Base-by-base conservation (phyloP, 1,284 basidiomycete genomes). In the Sphagnurus paluster region DNA sequence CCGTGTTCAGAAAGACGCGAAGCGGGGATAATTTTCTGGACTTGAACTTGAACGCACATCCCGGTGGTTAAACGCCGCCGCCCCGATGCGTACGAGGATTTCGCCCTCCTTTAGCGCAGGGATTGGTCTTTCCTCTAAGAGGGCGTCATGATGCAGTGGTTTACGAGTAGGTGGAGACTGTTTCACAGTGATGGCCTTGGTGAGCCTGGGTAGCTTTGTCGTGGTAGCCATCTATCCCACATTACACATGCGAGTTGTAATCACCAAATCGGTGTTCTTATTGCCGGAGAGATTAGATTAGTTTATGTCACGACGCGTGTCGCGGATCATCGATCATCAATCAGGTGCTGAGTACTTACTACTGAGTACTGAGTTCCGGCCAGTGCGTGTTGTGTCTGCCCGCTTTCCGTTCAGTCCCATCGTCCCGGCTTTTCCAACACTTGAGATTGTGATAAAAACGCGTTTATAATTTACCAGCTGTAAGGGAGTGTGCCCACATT, bases 61-160 rank as follows among this genome's bases (percentile, higher is more conserved):
- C 57, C 85, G 72, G 53, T 84, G 86, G 61, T 93, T 93, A 70
- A 89, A 89, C n/a, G 77, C 80, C 0, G 76, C 85, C 7, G 88
- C 87, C 13, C 68, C 68, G 36, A 88, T 76, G 60, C 76, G 79
- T 13, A 90, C 82, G 2, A 90, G 68, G 1, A 90, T 62, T 59
- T 88, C 70, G 1, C 77, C 82, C 0, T 63, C 50, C 51, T 76
- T 69, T 43, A 86, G 69, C n/a, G 61, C 33, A 8, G 75, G 72
- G 35, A 87, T 59, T 0, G 72, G 67, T 32, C 64, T 67, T 14
- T 76, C 68, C 48, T 77, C 73, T 16, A 87, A 44, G 9, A 70
- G 65, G 2, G 75, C 77, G 53, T 82, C 80, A 58, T 87, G 71
- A 50, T 75, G 75, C 25, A 71, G 46, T 3, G 67, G 66, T 23